Base-by-base conservation (phyloP, 2,329 filamentous ascomycete genomes). In the Pestalotiopsis sp. region DNA sequence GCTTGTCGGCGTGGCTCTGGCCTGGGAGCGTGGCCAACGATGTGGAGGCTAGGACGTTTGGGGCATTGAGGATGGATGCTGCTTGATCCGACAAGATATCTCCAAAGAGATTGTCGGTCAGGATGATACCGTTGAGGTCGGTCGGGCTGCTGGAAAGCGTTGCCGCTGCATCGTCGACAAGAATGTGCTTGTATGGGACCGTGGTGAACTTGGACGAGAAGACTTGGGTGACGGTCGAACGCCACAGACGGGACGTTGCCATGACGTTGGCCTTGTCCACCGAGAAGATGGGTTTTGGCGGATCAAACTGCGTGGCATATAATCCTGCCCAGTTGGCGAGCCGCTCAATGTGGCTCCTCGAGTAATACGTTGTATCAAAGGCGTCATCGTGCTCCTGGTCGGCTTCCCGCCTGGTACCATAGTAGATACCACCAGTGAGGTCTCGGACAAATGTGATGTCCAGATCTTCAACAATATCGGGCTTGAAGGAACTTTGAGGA, bases 391-490 rank as follows among this genome's bases (percentile, higher is more conserved):
- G n/a, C 45, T 52, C 45, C 23, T 31, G 5, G 71, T 84, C 83
- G 68, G 87, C 89, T 72, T 80, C 88, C 73, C 93, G 91, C 63
- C 91, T 84, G 17, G 92, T 90, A 27, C 92, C 92, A 78, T 93
- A 94, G 83, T 94, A 94, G 79, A 93, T 92, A 23, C 92, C 92
- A 9, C 92, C 91, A 0, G 92, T 94, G 68, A 94, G 81, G 77
- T 94, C 92, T 57, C 92, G 90, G 75, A 94, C 87, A 80, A 94
- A 92, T 82, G 89, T 93, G 84, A 94, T 93, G 82, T 94, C 90
- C 69, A 90, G 89, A 72, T 89, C 90, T 61, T 86, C 83, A 80
- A 90, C 92, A 71, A 92, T 84, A 11, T 91, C 86, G 65, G 89
- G 87, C 78, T 92, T 93, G 70, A 93, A 52, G 17, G 45, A 20